These are phyloP conservation scores for Aspergillus avenaceus DNA, from an alignment of 495 filamentous ascomycete species.

Conservation along the genomic window DNA sequence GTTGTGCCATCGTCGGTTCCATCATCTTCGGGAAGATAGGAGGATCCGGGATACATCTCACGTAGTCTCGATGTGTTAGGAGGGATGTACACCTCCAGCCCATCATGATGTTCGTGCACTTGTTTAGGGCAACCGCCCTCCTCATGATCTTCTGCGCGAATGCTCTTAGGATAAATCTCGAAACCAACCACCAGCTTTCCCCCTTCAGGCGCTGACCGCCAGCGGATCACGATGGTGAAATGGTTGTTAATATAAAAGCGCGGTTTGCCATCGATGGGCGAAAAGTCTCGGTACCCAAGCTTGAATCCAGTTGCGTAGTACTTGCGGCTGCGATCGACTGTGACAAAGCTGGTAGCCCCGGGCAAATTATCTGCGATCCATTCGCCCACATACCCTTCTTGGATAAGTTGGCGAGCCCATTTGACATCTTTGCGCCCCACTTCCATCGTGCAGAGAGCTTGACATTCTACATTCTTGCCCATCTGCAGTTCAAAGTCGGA, in stretches of 20 bases:
- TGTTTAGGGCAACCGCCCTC: constrained; percentile 63
- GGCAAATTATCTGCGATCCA: constrained; percentile 97
- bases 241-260: constrained; percentile 87
- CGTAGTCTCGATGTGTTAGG: constrained; percentile 56
- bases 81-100: constrained; percentile 64
- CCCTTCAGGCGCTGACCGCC: constrained; percentile 68
- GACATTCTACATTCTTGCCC: constrained; percentile 73
- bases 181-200: constrained; percentile 88
- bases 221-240: constrained; percentile 82
- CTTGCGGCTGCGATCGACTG: constrained; percentile 79
- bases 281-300: constrained; percentile 72
- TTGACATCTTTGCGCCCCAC: constrained; percentile 64
- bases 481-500: constrained; percentile 85
- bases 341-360: constrained; percentile 89
- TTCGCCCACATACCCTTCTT: constrained; percentile 82
- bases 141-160: constrained; percentile 58
- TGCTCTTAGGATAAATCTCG: constrained; percentile 87
- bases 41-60: constrained; percentile 54
- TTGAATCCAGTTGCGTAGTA: constrained; percentile 98
- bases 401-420: constrained; percentile 69
- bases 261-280: constrained; percentile 54
- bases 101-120: constrained; percentile 55
- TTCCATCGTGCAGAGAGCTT: constrained; percentile 67
- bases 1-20: constrained; percentile 63
- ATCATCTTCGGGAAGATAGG: constrained; percentile 53